Base-by-base conservation (phyloP, 352 stramenopile species). In the Phytophthora aleatoria region DNA sequence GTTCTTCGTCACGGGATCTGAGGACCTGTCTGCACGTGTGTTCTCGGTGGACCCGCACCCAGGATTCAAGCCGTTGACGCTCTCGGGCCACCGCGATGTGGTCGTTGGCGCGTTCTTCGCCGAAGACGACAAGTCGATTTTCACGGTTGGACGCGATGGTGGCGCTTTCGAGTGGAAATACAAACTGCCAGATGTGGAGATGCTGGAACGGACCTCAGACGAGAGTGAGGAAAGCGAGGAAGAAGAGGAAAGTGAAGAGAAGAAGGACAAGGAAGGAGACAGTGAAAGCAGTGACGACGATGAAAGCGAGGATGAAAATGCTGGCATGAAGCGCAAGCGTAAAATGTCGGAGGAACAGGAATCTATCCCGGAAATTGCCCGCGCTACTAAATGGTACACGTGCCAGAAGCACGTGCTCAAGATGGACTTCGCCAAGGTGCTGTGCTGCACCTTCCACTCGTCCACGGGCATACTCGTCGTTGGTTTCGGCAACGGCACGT, bases 401-500 rank as follows among this genome's bases (percentile, higher is more conserved):
- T 87, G 88, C 64, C 80, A 85, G 60, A 95, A 94, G 67, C 85
- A 95, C 50, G 85, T 95, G 31, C 81, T 97, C 67, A 96, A 96
- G 64, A 96, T 94, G 85, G 87, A 96, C 57, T 95, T 85, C 53
- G 89, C 91, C 50, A 95, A 93, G 68, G 87, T 97, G 48, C 51
- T 91, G 26, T 96, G 87, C 55, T 95, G 83, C 45, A 96, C 87
- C 8, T 98, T 97, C 68, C 96, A 98, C 67, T 81, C 86, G 4
- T 67, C 61, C 36, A 78, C 82, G 5, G 81, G 86, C 2, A 73
- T 99, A 48, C 85, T 99, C 9, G 89, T 98, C 10, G 86, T 98
- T 16, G 97, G 97, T 39, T 99, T 99, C 78, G 91, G 89, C 52
- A 98, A 97, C 54, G 98, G 98, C 60, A 93, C 99, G 26, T 99